A percentile compares a stretch with the other conserved stretches of the same genome.
Evolutionary conservation across 768 basidiomycete species (phyloP).

Genomic region (Pleurotus ostreatus): DNA sequence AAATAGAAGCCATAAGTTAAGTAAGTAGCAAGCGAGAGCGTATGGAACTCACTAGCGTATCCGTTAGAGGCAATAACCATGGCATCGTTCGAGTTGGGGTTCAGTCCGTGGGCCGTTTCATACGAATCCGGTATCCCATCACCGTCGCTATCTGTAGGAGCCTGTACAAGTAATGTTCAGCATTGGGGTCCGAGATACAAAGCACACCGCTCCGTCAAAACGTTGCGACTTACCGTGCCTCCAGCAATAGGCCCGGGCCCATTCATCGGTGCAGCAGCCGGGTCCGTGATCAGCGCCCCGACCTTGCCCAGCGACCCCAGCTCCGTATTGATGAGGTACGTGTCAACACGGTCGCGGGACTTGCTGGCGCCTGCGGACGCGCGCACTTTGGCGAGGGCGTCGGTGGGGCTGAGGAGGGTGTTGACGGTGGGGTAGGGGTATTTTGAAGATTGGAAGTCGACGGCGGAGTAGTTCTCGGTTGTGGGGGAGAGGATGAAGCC

Average conservation of each 20-base stretch:
- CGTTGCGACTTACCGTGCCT: conserved; percentile 20
- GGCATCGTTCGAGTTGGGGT: conserved; percentile 26
- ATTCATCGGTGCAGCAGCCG: conserved; percentile 22
- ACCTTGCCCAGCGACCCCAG: conserved; percentile 27
- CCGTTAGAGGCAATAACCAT: conserved; percentile 27
- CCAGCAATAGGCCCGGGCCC: conserved; percentile 27
- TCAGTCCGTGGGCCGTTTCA: conserved; percentile 27
- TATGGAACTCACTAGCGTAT: conserved; percentile 26
- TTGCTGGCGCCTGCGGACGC: conserved; percentile 28
- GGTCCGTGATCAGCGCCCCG: conserved; percentile 28
- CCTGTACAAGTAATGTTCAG: conserved; percentile 11
- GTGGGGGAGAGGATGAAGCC: conserved; percentile 23
- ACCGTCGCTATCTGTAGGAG: conserved; percentile 24
- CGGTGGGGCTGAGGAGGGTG: conserved; percentile 24
- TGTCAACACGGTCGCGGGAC: conserved; percentile 27
- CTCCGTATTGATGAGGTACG: conserved; percentile 28
- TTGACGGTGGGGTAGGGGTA: conserved; percentile 28
- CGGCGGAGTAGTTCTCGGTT: conserved; percentile 26
- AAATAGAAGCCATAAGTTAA: not conserved
- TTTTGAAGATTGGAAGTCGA: conserved; percentile 25
- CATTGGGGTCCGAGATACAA: no score
- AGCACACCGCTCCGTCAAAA: no score
- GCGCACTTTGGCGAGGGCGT: conserved; percentile 24
- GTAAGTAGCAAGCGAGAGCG: not conserved
- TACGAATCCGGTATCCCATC: conserved; percentile 31